Conservation (phyloP, 2,329 filamentous ascomycete genomes). For the Chrysosporium queenslandicum region DNA sequence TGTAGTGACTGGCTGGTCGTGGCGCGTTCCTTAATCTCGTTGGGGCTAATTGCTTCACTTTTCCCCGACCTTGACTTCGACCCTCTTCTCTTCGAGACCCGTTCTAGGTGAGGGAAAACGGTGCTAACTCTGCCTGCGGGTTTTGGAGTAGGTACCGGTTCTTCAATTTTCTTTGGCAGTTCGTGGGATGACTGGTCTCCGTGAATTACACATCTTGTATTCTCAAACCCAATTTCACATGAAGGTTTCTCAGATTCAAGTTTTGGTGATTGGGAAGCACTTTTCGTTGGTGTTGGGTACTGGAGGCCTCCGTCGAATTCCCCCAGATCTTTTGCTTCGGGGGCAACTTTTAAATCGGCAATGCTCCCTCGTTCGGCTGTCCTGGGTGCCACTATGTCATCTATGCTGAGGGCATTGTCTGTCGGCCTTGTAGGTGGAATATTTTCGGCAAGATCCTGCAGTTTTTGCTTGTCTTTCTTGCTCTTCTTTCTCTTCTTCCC, state of each 20-base stretch:
- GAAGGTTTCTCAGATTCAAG: background rate
- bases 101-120: slow-evolving; percentile 31
- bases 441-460: background rate
- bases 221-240: background rate
- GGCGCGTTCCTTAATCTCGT: background rate
- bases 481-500: slow-evolving; percentile 10
- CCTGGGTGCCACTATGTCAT: background rate
- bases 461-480: slow-evolving; percentile 10
- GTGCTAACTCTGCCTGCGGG: slow-evolving; percentile 23
- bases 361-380: background rate
- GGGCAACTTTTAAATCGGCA: background rate
- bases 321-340: background rate
- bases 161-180: slow-evolving; percentile 4
- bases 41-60: background rate
- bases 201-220: too few species aligned
- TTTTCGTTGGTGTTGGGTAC: background rate
- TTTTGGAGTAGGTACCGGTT: slow-evolving; percentile 10
- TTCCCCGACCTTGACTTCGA: background rate
- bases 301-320: background rate
- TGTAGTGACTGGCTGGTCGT: background rate
- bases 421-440: too few species aligned
- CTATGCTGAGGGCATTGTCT: background rate
- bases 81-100: slow-evolving; percentile 22
- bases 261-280: background rate
- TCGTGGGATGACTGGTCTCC: background rate